A percentile compares a stretch with the other conserved stretches of the same genome.
Evolutionary conservation across 805 yeast genomes (phyloP).

Genomic region (Ogataea nitratoaversa): DNA sequence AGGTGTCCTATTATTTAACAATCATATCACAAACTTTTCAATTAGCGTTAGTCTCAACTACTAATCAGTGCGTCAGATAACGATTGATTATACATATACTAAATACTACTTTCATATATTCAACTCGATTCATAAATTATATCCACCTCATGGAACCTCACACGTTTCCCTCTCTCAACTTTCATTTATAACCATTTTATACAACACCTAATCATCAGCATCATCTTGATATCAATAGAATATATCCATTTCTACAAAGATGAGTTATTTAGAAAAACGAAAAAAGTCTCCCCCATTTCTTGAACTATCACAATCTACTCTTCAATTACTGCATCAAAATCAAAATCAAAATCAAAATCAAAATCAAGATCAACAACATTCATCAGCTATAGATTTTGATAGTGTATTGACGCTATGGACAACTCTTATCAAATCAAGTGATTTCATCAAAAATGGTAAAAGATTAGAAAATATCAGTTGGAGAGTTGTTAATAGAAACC

Average conservation of each 20-base stretch:
- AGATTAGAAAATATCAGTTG: slow-evolving; percentile 34
- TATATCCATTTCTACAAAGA: slow-evolving; percentile 4
- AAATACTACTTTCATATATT: no score
- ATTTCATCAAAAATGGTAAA: slow-evolving; percentile 29
- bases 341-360: slow-evolving; percentile 4
- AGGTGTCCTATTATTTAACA: no score
- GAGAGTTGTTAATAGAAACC: slow-evolving; percentile 32
- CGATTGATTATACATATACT: no score
- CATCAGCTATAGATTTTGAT: slow-evolving; percentile 32
- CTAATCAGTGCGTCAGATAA: no score
- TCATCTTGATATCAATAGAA: no score
- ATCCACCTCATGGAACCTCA: no score
- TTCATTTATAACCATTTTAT: no score
- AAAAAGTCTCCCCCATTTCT: slow-evolving; percentile 29
- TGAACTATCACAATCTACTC: slow-evolving; percentile 27
- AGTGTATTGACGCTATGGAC: slow-evolving; percentile 40
- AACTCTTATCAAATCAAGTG: slow-evolving; percentile 32
- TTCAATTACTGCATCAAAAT: slow-evolving; percentile 21
- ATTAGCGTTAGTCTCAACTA: no score
- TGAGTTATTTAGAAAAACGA: slow-evolving; percentile 21
- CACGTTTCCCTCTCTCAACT: no score
- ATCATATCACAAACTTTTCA: no score
- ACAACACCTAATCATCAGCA: no score
- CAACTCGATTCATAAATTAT: no score
- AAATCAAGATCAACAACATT: neutral